Evolutionary conservation across 2,329 filamentous ascomycete species (phyloP), one percentile per base, ranked within the genome.

Genomic region (Emericellopsis atlantica): DNA sequence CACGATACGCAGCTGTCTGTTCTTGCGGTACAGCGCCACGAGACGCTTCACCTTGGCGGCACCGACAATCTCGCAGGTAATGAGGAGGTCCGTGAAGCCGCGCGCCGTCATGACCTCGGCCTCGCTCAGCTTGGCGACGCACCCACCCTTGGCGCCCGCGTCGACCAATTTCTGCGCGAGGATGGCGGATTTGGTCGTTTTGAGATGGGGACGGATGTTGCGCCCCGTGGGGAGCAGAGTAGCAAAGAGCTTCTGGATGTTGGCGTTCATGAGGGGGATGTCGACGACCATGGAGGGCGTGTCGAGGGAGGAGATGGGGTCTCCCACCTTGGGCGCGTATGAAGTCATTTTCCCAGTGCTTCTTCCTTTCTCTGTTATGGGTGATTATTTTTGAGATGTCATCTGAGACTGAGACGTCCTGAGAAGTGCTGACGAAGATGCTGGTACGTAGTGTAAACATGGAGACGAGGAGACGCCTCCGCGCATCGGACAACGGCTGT

Each of bases 221-320:
- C 64, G 48, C 0, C 66, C 66, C 0, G 65, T 66, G 6, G 69
- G 66, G 0, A 68, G 55, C 0, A 74, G 62, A 7, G 53, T 56
- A 11, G 50, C 48, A 51, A 72, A 62, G 10, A 73, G 58, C 29
- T 64, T 68, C 10, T 55, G 45, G 46, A 74, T 66, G 51, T 74
- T 74, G 46, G 54, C 46, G 43, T 74, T 67, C 65, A 72, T 70
- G 4, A 69, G 52, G 42, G 67, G 61, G 9, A 74, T 60, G 40
- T 74, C 64, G 36, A 72, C 70, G 36, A 74, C 62, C 69, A 74
- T 74, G 40, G 69, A 72, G 1, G 70, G 71, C 0, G 71, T 74
- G 49, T 74, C 71, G 35, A 74, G 67, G 43, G 26, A 40, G 24
- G 38, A 39, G 18, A 45, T 38, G 26, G 26, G 14, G 39, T 45